phyloP scores from a whole-genome alignment of 2,329 filamentous ascomycete genomes.

The Cadophora luteo-olivacea region DNA sequence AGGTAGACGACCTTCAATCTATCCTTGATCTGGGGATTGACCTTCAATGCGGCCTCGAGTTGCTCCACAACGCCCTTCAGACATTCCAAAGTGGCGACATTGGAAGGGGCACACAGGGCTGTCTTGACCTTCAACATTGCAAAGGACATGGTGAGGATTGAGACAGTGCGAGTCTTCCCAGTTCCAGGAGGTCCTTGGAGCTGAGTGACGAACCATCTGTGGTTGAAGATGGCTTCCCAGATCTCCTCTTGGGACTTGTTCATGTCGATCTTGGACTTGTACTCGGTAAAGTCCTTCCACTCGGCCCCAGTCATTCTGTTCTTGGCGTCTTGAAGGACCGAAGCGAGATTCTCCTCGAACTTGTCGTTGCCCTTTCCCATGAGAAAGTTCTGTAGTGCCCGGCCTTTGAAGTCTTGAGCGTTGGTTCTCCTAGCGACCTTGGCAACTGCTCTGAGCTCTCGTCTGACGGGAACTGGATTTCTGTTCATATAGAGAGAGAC shows the following conservation, averaged over 20 bases:
- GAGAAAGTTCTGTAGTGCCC: background rate
- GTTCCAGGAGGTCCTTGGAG: slow-evolving; percentile 22
- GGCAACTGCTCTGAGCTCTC: background rate
- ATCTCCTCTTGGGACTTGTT: background rate
- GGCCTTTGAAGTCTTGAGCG: background rate
- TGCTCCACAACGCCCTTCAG: background rate
- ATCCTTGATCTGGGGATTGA: background rate
- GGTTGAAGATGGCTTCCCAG: background rate
- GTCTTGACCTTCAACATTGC: slow-evolving; percentile 1
- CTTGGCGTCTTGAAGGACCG: background rate
- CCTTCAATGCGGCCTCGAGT: background rate
- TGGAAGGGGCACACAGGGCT: slow-evolving; percentile 21
- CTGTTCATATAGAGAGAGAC: background rate
- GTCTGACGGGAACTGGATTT: background rate
- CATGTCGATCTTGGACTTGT: background rate
- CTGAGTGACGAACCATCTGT: background rate
- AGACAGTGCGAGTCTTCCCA: slow-evolving; percentile 24
- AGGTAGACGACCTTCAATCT: slow-evolving; percentile 4
- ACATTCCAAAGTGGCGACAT: slow-evolving; percentile 12
- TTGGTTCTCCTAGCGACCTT: background rate
- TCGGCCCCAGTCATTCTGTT: background rate
- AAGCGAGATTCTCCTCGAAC: background rate
- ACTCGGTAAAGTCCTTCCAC: background rate
- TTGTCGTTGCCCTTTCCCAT: background rate
- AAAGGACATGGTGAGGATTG: slow-evolving; percentile 3